These are phyloP conservation scores for Globisporangium radiosum DNA, from an alignment of 352 stramenopile species.

Conservation along the genomic window DNA sequence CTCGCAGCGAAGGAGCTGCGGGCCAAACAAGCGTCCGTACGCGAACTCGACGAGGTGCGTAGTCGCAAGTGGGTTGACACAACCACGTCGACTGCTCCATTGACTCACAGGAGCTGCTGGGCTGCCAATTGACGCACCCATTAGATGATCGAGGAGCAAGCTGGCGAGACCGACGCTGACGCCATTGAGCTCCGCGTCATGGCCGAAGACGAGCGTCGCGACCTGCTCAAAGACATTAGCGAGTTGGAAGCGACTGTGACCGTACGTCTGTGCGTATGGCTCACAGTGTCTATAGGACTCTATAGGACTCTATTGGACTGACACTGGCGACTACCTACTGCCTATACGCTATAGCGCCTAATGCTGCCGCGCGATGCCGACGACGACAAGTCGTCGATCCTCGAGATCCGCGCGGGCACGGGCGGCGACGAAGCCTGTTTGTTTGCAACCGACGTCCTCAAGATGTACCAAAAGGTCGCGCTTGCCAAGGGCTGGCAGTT, in stretches of 20 bases:
- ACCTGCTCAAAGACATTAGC: constrained; percentile 44
- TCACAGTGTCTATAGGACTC: background rate
- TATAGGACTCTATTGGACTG: no score
- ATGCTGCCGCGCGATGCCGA: constrained; percentile 80
- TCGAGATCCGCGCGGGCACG: constrained; percentile 95
- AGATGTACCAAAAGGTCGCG: constrained; percentile 91
- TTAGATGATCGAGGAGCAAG: constrained; percentile 60
- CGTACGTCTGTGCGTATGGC: constrained; percentile 9
- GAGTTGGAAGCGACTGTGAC: constrained; percentile 58
- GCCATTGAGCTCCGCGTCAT: constrained; percentile 62
- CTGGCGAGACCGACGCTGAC: constrained; percentile 38
- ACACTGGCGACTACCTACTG: background rate
- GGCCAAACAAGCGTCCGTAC: constrained; percentile 86
- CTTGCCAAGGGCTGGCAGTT: constrained; percentile 85
- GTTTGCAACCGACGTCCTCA: constrained; percentile 91
- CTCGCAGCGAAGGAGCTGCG: constrained; percentile 68
- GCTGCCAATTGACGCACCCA: no score
- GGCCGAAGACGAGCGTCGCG: constrained; percentile 66
- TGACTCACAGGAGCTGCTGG: no score
- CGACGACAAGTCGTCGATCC: constrained; percentile 95
- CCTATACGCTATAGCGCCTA: constrained; percentile 24
- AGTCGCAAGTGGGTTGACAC: background rate
- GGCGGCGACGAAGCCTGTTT: constrained; percentile 96
- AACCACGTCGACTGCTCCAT: no score
- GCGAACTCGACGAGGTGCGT: constrained; percentile 80